Evolutionary conservation across 352 stramenopile species (phyloP).

Genomic region (Phytophthora colocasiae): DNA sequence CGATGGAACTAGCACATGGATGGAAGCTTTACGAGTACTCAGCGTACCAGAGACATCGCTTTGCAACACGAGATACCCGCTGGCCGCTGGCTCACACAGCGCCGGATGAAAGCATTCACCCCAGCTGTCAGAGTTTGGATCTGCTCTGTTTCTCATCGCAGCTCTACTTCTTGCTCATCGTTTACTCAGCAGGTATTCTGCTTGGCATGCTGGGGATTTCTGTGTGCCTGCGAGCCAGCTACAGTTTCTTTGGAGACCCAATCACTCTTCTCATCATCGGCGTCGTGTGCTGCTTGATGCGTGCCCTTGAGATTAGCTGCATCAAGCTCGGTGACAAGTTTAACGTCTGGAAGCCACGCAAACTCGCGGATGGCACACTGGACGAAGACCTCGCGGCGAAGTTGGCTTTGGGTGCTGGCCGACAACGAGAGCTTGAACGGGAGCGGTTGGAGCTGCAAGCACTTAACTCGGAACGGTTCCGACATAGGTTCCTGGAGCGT

Average conservation of each 20-base stretch:
- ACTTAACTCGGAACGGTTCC: slow-evolving; percentile 97
- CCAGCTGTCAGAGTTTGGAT: slow-evolving; percentile 94
- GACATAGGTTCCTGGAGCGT: slow-evolving; percentile 96
- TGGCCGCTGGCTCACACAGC: slow-evolving; percentile 91
- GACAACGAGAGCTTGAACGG: slow-evolving; percentile 94
- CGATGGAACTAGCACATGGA: slow-evolving; percentile 95
- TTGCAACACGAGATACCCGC: slow-evolving; percentile 91
- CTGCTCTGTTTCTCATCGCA: slow-evolving; percentile 96
- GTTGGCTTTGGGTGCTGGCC: slow-evolving; percentile 93
- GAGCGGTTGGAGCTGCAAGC: slow-evolving; percentile 96
- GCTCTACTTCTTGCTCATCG: slow-evolving; percentile 90
- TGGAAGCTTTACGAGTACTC: slow-evolving; percentile 99
- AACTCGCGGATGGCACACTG: slow-evolving; percentile 91
- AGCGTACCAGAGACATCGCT: slow-evolving; percentile 96
- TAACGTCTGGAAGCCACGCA: slow-evolving; percentile 93
- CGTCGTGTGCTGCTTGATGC: slow-evolving; percentile 81
- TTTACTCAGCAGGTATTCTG: slow-evolving; percentile 90
- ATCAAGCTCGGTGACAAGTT: slow-evolving; percentile 81
- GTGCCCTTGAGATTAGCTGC: slow-evolving; percentile 62
- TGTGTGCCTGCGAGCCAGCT: slow-evolving; percentile 93
- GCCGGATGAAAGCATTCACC: slow-evolving; percentile 93
- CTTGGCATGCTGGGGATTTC: slow-evolving; percentile 94
- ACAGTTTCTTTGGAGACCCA: slow-evolving; percentile 94
- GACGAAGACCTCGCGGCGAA: slow-evolving; percentile 97
- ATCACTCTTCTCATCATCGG: slow-evolving; percentile 91